phyloP scores from a whole-genome alignment of 116 monocot genomes.

The Posidonia oceanica region DNA sequence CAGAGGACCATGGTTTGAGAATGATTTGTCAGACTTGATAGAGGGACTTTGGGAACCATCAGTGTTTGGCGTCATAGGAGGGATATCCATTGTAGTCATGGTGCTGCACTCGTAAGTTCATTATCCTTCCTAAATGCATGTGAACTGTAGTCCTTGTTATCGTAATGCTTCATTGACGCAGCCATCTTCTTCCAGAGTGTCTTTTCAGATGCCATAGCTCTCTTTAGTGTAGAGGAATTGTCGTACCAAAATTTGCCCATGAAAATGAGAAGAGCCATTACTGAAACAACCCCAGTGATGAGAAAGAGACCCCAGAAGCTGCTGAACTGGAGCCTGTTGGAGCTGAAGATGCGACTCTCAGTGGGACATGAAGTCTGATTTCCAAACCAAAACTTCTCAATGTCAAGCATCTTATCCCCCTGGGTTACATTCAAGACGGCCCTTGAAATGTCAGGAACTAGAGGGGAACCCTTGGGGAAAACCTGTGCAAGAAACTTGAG shows the following conservation, averaged over 20 bases:
- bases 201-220: no score
- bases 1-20: no score
- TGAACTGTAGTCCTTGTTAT: slow-evolving; percentile 11
- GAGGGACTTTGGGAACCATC: slow-evolving; percentile 8
- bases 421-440: slow-evolving; percentile 40
- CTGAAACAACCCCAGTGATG: slow-evolving; percentile 34
- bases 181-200: slow-evolving; percentile 10
- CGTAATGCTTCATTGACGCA: slow-evolving; percentile 13
- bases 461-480: slow-evolving; percentile 42
- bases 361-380: slow-evolving; percentile 11
- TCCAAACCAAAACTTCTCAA: slow-evolving; percentile 34
- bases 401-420: slow-evolving; percentile 16
- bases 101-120: not conserved
- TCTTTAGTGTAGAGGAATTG: no score
- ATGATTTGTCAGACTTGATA: slow-evolving; percentile 12
- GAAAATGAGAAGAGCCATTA: slow-evolving; percentile 1
- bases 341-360: slow-evolving; percentile 5
- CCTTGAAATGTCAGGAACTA: slow-evolving; percentile 34
- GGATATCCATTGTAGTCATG: not conserved
- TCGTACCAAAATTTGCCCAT: no score
- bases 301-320: slow-evolving; percentile 58
- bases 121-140: slow-evolving; percentile 11
- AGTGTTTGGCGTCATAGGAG: not conserved
- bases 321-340: slow-evolving; percentile 11
- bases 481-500: slow-evolving; percentile 14